These are phyloP conservation scores for Salix suchowensis DNA, from an alignment of 345 rosid species.

Conservation along the genomic window DNA sequence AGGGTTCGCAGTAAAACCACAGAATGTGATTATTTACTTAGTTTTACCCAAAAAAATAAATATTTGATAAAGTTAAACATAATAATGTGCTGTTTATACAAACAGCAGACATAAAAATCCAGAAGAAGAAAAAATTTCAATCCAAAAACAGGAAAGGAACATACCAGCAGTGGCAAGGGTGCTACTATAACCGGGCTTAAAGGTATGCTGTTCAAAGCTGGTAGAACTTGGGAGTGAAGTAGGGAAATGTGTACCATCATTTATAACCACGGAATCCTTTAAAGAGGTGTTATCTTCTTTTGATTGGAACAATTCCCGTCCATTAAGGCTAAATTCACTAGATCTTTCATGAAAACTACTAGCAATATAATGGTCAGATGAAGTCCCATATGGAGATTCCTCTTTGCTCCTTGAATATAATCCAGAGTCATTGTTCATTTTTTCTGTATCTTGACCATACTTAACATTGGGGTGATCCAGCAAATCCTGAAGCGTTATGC, in stretches of 20 bases:
- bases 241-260: slow-evolving; percentile 15
- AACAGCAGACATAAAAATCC: slow-evolving; percentile 5
- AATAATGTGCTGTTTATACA: background rate
- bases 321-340: slow-evolving; percentile 23
- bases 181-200: slow-evolving; percentile 25
- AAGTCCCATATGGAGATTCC: slow-evolving; percentile 21
- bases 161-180: slow-evolving; percentile 28
- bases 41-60: slow-evolving; percentile 11
- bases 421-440: slow-evolving; percentile 30
- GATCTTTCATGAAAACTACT: slow-evolving; percentile 20
- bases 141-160: slow-evolving; percentile 27
- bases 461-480: slow-evolving; percentile 23
- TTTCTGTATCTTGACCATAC: slow-evolving; percentile 30
- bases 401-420: slow-evolving; percentile 21
- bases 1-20: slow-evolving; percentile 36
- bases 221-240: slow-evolving; percentile 28
- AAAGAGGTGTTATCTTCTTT: slow-evolving; percentile 34
- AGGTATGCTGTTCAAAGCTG: slow-evolving; percentile 24
- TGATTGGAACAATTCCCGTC: slow-evolving; percentile 24
- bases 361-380: slow-evolving; percentile 19
- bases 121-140: slow-evolving; percentile 24
- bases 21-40: slow-evolving; percentile 13
- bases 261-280: slow-evolving; percentile 20
- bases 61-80: slow-evolving; percentile 4
- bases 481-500: slow-evolving; percentile 31